Percentiles rank a stretch among this genome's conserved stretches.
Conservation (phyloP, 306 rosid genomes). For the Inga laurina region DNA sequence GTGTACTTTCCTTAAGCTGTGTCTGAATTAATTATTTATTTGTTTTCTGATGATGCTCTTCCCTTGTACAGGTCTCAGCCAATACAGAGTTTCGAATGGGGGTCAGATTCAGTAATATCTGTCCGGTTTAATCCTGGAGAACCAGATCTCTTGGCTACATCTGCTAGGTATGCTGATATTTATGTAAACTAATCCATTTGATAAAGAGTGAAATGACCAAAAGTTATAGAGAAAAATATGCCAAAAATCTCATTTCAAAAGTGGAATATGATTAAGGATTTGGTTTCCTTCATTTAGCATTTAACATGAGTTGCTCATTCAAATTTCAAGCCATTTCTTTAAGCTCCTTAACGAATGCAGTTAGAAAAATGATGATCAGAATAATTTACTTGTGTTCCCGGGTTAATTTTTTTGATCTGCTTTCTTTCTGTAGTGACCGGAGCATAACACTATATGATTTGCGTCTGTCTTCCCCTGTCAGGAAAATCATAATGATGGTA, state of each 20-base stretch:
- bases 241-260: background rate
- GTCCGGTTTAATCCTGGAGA: conserved; percentile 87
- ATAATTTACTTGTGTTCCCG: background rate
- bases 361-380: background rate
- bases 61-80: background rate
- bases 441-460: conserved; percentile 83
- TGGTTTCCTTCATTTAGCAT: background rate
- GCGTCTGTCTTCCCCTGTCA: conserved; percentile 67
- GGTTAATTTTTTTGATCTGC: conserved; percentile 2
- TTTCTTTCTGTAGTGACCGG: conserved; percentile 67
- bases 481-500: conserved; percentile 84
- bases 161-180: conserved; percentile 63
- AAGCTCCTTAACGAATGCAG: background rate
- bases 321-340: background rate
- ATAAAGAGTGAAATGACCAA: background rate
- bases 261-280: background rate
- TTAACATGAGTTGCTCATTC: background rate
- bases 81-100: conserved; percentile 65
- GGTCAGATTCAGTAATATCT: conserved; percentile 71
- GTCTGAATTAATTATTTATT: conserved; percentile 17
- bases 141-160: conserved; percentile 74
- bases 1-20: background rate
- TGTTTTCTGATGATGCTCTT: conserved; percentile 18
- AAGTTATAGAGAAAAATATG: background rate
- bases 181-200: background rate